phyloP scores from a whole-genome alignment of 495 filamentous ascomycete genomes.

The Evansstolkia leycettana region DNA sequence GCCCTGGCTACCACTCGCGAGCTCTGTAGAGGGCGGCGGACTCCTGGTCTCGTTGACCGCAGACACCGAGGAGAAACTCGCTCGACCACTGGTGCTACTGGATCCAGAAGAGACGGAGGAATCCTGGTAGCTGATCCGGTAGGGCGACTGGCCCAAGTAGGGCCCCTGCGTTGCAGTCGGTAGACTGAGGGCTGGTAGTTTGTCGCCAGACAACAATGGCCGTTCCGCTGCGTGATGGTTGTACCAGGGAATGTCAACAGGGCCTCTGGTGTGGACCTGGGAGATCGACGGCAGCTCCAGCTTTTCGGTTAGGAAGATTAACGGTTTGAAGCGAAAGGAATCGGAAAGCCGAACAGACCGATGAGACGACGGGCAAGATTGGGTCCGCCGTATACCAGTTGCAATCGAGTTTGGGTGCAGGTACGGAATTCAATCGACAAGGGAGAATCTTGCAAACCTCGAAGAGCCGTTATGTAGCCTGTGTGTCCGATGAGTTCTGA shows the following conservation, averaged over 20 bases:
- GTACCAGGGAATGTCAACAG: slow-evolving; percentile 67
- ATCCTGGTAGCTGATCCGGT: slow-evolving; percentile 37
- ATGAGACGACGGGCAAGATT: slow-evolving; percentile 8
- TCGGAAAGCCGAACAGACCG: slow-evolving; percentile 15
- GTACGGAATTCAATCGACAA: no score
- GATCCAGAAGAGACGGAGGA: slow-evolving; percentile 13
- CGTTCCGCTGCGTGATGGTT: slow-evolving; percentile 59
- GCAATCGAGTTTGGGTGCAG: neutral
- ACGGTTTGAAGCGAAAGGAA: slow-evolving; percentile 22
- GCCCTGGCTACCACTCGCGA: slow-evolving; percentile 19
- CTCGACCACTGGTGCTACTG: slow-evolving; percentile 21
- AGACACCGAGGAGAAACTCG: slow-evolving; percentile 22
- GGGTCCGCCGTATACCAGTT: neutral
- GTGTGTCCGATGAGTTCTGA: no score
- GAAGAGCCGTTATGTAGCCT: no score
- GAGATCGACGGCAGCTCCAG: slow-evolving; percentile 96
- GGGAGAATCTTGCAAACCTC: slow-evolving; percentile 1
- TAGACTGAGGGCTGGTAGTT: slow-evolving; percentile 63
- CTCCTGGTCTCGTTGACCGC: slow-evolving; percentile 21
- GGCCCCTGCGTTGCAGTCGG: slow-evolving; percentile 57
- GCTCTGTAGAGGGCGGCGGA: slow-evolving; percentile 22
- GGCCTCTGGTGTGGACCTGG: slow-evolving; percentile 81
- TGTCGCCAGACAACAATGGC: slow-evolving; percentile 59
- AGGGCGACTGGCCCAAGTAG: slow-evolving; percentile 35
- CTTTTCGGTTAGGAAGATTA: slow-evolving; percentile 68